Percentiles rank a stretch among this genome's conserved stretches.
Conservation (phyloP, 202 grass and related monocot species). For the Zizania palustris region DNA sequence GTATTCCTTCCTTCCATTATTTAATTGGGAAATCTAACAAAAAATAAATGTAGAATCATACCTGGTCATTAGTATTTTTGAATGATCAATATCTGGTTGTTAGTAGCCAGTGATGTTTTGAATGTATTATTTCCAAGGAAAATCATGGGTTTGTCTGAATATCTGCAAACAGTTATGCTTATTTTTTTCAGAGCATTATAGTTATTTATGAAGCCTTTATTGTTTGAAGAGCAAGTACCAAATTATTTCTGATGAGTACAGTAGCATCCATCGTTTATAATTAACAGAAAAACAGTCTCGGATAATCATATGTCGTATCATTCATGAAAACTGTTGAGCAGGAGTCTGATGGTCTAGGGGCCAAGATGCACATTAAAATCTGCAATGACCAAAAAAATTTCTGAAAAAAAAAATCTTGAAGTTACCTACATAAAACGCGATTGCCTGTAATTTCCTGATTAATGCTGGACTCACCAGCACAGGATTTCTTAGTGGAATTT, state of each 20-base stretch:
- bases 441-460: not conserved
- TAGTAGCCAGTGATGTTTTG: conserved; percentile 1
- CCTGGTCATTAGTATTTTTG: conserved; percentile 22
- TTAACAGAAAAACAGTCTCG: conserved; percentile 14
- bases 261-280: not conserved
- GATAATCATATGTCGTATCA: conserved; percentile 7
- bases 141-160: conserved; percentile 9
- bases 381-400: not conserved
- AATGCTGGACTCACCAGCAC: not conserved
- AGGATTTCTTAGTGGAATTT: not conserved
- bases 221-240: not conserved
- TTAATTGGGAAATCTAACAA: not conserved
- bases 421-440: not conserved
- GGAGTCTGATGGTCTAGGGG: not conserved
- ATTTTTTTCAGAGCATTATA: not conserved
- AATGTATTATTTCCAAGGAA: conserved; percentile 3
- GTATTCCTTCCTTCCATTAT: conserved; percentile 34
- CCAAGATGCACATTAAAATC: conserved; percentile 7
- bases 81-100: conserved; percentile 28
- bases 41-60: not conserved
- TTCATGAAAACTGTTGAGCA: not conserved
- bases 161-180: not conserved
- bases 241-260: not conserved
- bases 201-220: not conserved
- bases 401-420: not conserved